These are phyloP conservation scores for Bisporella sp. DNA, from an alignment of 2,329 filamentous ascomycete genomes.

Conservation along the genomic window DNA sequence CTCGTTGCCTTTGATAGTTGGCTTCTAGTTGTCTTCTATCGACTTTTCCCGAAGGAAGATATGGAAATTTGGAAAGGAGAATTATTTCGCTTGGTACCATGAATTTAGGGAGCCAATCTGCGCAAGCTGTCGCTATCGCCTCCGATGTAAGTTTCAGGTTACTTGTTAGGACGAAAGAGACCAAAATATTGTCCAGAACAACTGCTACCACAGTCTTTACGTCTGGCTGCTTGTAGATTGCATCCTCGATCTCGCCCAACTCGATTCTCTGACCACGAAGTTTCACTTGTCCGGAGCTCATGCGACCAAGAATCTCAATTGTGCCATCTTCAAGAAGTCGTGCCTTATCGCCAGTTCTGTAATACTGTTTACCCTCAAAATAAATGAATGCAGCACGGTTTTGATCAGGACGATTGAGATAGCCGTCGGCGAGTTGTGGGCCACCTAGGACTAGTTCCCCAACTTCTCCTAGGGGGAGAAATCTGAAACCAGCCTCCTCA, in stretches of 20 bases:
- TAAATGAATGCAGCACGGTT: constrained; percentile 66
- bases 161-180: constrained; percentile 55
- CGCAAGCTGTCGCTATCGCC: constrained; percentile 52
- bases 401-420: constrained; percentile 74
- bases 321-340: constrained; percentile 58
- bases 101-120: constrained; percentile 69
- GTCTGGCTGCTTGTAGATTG: constrained; percentile 50
- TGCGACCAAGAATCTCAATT: constrained; percentile 77
- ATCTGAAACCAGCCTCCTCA: constrained; percentile 17
- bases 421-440: constrained; percentile 69
- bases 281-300: constrained; percentile 78
- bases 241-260: constrained; percentile 71
- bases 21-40: constrained; percentile 59
- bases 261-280: constrained; percentile 78
- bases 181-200: constrained; percentile 61
- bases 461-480: constrained; percentile 24
- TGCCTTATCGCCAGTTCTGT: constrained; percentile 81
- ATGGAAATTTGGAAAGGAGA: constrained; percentile 57
- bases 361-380: constrained; percentile 57
- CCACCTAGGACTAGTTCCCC: constrained; percentile 75
- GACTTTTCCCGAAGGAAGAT: constrained; percentile 76
- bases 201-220: constrained; percentile 61
- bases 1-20: constrained; percentile 38
- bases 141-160: constrained; percentile 27
- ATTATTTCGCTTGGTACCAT: constrained; percentile 78